Percentiles rank a stretch among this genome's conserved stretches.
Conservation (phyloP, 2,329 filamentous ascomycete genomes). For the Arthrobotrys sinensis region DNA sequence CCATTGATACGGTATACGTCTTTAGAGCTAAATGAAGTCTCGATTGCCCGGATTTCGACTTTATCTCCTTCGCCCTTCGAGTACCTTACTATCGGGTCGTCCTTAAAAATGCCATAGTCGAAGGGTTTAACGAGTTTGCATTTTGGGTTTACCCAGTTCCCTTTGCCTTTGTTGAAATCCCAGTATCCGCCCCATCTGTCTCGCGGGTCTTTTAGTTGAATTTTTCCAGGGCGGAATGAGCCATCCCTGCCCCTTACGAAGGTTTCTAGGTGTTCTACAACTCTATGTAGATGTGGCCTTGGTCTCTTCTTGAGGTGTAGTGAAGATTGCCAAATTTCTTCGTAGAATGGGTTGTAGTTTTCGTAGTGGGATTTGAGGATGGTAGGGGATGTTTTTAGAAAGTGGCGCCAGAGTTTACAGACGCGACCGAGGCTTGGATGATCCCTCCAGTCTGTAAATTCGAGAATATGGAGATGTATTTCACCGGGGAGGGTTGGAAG, state of each 20-base stretch:
- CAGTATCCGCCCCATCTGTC: slow-evolving; percentile 35
- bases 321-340: background rate
- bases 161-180: background rate
- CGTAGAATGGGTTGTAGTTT: slow-evolving; percentile 34
- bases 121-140: slow-evolving; percentile 26
- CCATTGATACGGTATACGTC: background rate
- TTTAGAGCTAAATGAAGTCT: background rate
- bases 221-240: slow-evolving; percentile 12
- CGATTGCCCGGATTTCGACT: background rate
- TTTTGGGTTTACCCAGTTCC: slow-evolving; percentile 19
- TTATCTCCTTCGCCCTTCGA: slow-evolving; percentile 10
- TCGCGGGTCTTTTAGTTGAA: slow-evolving; percentile 13
- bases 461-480: slow-evolving; percentile 47
- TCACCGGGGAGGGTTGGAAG: slow-evolving; percentile 34
- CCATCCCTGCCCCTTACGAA: slow-evolving; percentile 28
- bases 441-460: slow-evolving; percentile 27
- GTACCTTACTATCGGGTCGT: slow-evolving; percentile 40
- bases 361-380: slow-evolving; percentile 30
- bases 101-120: slow-evolving; percentile 43
- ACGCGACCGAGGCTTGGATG: slow-evolving; percentile 22
- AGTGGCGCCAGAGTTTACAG: slow-evolving; percentile 49
- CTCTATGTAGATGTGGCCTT: slow-evolving; percentile 21
- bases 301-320: slow-evolving; percentile 12
- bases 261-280: slow-evolving; percentile 31
- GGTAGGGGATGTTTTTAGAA: slow-evolving; percentile 15